Conservation (phyloP, 1,139 yeast species). For the Suhomyces coccinellae region DNA sequence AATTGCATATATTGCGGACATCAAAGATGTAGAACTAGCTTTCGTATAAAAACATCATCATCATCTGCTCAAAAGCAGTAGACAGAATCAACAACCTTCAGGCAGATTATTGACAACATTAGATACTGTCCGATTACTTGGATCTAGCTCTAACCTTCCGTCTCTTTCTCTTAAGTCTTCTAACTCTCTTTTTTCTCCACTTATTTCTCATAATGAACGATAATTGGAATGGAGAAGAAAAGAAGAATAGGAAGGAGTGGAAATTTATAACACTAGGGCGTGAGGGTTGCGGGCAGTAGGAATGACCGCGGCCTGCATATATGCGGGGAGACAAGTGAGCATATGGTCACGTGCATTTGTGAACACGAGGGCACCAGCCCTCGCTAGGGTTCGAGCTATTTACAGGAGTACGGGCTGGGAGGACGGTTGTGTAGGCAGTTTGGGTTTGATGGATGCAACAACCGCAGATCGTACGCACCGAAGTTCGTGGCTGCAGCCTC, state of each 20-base stretch:
- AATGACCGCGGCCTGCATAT: conserved; percentile 3
- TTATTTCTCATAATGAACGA: conserved; percentile 73
- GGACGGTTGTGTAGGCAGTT: background rate
- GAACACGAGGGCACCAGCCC: conserved; percentile 12
- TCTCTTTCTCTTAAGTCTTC: conserved; percentile 99
- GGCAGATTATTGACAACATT: conserved; percentile 5
- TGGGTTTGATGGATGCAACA: background rate
- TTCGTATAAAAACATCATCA: conserved; percentile 7
- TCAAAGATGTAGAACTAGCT: conserved; percentile 18
- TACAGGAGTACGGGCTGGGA: background rate
- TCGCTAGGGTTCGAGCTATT: background rate
- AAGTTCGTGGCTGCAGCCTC: too few species aligned
- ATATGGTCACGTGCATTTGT: conserved; percentile 7
- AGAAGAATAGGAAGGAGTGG: conserved; percentile 15
- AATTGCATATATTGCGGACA: conserved; percentile 14
- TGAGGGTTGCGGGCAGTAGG: conserved; percentile 9
- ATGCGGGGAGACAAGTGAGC: conserved; percentile 2
- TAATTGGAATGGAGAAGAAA: conserved; percentile 21
- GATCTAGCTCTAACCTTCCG: conserved; percentile 99
- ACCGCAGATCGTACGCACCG: too few species aligned
- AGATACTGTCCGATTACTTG: conserved; percentile 67
- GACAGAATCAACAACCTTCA: conserved; percentile 10
- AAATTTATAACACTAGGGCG: conserved; percentile 14
- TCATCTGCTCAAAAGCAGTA: conserved; percentile 3
- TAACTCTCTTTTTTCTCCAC: conserved; percentile 99